Evolutionary conservation across 768 basidiomycete genomes (phyloP).

Genomic region (Leccinum ochraceum): DNA sequence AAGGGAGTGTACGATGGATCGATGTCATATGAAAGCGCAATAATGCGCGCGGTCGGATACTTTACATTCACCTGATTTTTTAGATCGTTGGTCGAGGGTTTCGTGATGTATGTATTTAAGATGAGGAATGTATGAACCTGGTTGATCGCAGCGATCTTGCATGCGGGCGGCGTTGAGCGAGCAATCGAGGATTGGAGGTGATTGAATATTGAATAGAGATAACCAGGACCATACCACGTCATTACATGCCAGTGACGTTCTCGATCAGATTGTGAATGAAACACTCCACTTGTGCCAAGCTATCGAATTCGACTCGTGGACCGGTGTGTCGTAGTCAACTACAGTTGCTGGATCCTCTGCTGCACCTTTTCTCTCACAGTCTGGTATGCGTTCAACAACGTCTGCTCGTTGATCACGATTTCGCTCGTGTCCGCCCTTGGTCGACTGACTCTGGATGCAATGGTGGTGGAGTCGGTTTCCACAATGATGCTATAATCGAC

Average conservation of each 20-base stretch:
- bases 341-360: slow-evolving; percentile 79
- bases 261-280: neutral
- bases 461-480: slow-evolving; percentile 95
- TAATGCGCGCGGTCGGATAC: neutral
- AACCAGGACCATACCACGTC: neutral
- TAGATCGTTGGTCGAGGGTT: neutral
- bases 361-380: slow-evolving; percentile 85
- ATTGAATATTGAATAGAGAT: neutral
- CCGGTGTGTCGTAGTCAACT: slow-evolving; percentile 19
- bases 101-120: neutral
- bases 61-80: neutral
- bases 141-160: neutral
- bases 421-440: slow-evolving; percentile 93
- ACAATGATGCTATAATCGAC: slow-evolving; percentile 75
- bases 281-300: neutral
- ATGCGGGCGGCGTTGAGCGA: neutral
- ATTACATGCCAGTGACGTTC: neutral
- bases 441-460: slow-evolving; percentile 90
- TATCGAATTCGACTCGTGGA: neutral
- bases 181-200: neutral
- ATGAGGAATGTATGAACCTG: neutral
- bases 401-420: slow-evolving; percentile 99
- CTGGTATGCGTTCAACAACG: slow-evolving; percentile 89
- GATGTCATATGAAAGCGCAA: neutral
- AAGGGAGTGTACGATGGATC: neutral